phyloP scores from a whole-genome alignment of 2,329 filamentous ascomycete genomes.

The Pseudogymnoascus sp. region DNA sequence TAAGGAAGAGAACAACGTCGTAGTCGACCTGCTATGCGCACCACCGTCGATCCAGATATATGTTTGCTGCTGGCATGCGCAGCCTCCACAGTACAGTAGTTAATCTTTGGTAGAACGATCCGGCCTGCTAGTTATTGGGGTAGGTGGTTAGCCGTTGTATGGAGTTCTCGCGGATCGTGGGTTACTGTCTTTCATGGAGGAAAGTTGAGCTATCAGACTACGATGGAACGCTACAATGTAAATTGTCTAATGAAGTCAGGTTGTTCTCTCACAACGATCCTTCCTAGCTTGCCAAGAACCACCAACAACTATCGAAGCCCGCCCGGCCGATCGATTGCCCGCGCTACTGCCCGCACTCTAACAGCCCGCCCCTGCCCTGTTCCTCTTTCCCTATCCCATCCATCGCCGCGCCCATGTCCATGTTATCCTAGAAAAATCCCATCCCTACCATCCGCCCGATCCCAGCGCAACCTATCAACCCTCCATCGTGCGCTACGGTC shows the following conservation, averaged over 20 bases:
- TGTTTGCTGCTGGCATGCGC: no score
- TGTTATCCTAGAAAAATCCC: constrained; percentile 12
- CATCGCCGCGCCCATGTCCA: constrained; percentile 15
- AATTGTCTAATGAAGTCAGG: no score
- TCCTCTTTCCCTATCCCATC: neutral
- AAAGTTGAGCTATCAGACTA: no score
- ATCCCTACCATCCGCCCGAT: neutral
- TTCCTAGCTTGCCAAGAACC: neutral
- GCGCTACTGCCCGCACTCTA: constrained; percentile 10
- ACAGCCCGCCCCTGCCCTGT: neutral
- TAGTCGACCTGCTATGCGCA: no score
- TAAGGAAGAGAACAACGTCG: no score
- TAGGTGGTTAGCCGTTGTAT: no score
- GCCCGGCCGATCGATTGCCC: neutral
- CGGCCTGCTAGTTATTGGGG: no score
- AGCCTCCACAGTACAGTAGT: no score
- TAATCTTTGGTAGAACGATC: no score
- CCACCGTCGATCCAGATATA: no score
- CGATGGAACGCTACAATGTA: no score
- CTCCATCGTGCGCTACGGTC: neutral
- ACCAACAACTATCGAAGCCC: neutral
- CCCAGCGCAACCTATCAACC: neutral
- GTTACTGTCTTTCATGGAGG: no score
- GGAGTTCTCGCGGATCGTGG: neutral
- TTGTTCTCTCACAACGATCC: neutral